Conservation (phyloP, 768 basidiomycete species). For the Gloeostereum incarnatum region DNA sequence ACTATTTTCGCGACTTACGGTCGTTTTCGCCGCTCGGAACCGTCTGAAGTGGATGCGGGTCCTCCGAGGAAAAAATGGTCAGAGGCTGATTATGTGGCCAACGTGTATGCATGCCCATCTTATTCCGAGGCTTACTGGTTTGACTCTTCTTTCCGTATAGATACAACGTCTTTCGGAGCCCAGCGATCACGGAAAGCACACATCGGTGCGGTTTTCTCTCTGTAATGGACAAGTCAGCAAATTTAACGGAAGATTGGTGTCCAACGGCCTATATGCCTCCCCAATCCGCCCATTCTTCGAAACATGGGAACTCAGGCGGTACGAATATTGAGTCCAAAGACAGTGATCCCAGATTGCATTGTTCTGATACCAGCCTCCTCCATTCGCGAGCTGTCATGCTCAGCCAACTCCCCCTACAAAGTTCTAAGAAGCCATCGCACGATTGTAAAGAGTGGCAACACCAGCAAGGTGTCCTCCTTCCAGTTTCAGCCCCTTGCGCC, state of each 20-base stretch:
- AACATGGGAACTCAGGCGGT: slow-evolving; percentile 16
- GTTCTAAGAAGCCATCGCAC: slow-evolving; percentile 28
- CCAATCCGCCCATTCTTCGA: slow-evolving; percentile 25
- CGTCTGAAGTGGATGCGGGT: slow-evolving; percentile 30
- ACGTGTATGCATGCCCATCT: slow-evolving; percentile 29
- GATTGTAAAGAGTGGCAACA: slow-evolving; percentile 24
- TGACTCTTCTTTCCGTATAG: slow-evolving; percentile 16
- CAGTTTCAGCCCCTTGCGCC: slow-evolving; percentile 38
- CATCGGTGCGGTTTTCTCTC: slow-evolving; percentile 25
- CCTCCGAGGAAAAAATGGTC: slow-evolving; percentile 36
- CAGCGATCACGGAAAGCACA: slow-evolving; percentile 29
- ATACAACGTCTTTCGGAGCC: slow-evolving; percentile 39
- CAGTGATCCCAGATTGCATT: slow-evolving; percentile 38
- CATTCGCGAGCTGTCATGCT: slow-evolving; percentile 31
- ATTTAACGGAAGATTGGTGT: slow-evolving; percentile 19
- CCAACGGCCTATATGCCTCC: slow-evolving; percentile 38
- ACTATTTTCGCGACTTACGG: slow-evolving; percentile 26
- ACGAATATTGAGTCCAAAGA: slow-evolving; percentile 35
- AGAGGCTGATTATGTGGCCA: slow-evolving; percentile 46
- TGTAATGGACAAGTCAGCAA: slow-evolving; percentile 1
- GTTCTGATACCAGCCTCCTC: slow-evolving; percentile 31
- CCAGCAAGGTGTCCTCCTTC: slow-evolving; percentile 35
- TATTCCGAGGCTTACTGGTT: background rate
- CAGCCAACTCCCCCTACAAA: slow-evolving; percentile 37
- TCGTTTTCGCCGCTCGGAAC: slow-evolving; percentile 36